phyloP scores from a whole-genome alignment of 2,329 filamentous ascomycete genomes.

The Lasiodiplodia citricola region DNA sequence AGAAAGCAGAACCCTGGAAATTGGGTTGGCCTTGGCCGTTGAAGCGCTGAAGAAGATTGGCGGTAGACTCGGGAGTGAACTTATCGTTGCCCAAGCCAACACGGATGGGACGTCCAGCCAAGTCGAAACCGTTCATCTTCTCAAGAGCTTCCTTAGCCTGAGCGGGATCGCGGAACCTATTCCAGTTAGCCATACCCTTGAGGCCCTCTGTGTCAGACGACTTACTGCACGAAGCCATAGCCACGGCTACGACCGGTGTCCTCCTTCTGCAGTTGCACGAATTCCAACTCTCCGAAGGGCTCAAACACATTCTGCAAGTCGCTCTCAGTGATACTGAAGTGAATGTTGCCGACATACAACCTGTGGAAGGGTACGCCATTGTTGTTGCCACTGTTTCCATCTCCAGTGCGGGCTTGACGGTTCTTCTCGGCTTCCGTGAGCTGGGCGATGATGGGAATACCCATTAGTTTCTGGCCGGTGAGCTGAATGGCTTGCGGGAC shows the following conservation, averaged over 20 bases:
- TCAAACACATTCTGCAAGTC: conserved; percentile 97
- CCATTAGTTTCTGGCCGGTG: conserved; percentile 97
- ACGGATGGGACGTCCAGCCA: conserved; percentile 94
- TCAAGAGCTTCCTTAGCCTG: conserved; percentile 94
- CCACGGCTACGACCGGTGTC: conserved; percentile 88
- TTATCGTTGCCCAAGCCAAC: conserved; percentile 99
- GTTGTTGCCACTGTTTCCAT: conserved; percentile 67
- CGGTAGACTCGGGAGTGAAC: conserved; percentile 96
- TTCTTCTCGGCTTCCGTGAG: conserved; percentile 99
- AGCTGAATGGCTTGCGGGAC: conserved; percentile 93
- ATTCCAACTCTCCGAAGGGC: conserved; percentile 96
- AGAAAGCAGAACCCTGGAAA: conserved; percentile 91
- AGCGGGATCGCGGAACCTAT: conserved; percentile 84
- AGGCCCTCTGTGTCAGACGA: conserved; percentile 35
- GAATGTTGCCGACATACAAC: conserved; percentile 98
- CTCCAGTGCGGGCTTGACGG: conserved; percentile 85
- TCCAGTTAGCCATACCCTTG: conserved; percentile 30
- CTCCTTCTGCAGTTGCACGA: conserved; percentile 96
- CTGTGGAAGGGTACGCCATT: conserved; percentile 95
- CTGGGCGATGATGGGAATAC: conserved; percentile 98
- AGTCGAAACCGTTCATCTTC: conserved; percentile 99
- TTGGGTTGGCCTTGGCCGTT: conserved; percentile 71
- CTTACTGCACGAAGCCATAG: conserved; percentile 98
- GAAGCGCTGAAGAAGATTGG: conserved; percentile 90
- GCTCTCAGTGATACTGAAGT: conserved; percentile 97